These are phyloP conservation scores for Ophiostoma quercus DNA, from an alignment of 2,329 filamentous ascomycete species.

Conservation along the genomic window DNA sequence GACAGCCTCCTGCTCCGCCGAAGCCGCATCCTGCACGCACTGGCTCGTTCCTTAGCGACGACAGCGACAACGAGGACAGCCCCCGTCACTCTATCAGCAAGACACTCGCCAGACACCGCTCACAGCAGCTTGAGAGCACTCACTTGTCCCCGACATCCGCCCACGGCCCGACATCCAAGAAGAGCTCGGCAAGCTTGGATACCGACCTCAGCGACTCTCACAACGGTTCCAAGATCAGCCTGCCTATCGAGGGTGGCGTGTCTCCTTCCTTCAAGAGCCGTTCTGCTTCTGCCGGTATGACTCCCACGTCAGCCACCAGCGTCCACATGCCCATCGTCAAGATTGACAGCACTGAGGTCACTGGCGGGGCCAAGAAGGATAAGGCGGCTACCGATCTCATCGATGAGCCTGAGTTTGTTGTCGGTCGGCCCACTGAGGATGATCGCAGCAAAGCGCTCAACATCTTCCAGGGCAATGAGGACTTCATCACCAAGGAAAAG, in stretches of 20 bases:
- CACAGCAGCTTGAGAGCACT: conserved; percentile 12
- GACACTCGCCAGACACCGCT: conserved; percentile 18
- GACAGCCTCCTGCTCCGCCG: conserved; percentile 34
- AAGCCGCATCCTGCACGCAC: conserved; percentile 33
- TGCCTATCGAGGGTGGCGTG: conserved; percentile 41
- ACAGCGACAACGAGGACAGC: conserved; percentile 49
- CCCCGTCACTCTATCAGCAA: conserved; percentile 28
- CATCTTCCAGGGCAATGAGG: conserved; percentile 80
- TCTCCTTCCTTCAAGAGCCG: conserved; percentile 36
- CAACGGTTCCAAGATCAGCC: conserved; percentile 36
- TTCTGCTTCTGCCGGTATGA: conserved; percentile 34
- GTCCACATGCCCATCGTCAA: conserved; percentile 40
- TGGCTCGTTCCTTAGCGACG: conserved; percentile 49
- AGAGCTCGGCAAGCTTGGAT: conserved; percentile 27
- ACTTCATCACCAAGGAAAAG: conserved; percentile 70
- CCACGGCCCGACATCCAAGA: conserved; percentile 12
- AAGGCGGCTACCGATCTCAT: conserved; percentile 37
- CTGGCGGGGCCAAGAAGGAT: neutral
- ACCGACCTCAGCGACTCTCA: conserved; percentile 34
- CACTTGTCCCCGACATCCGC: conserved; percentile 13
- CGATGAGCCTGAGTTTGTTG: conserved; percentile 54
- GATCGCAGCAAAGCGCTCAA: conserved; percentile 73
- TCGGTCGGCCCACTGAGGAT: conserved; percentile 58
- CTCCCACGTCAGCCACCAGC: conserved; percentile 30
- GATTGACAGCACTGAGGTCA: conserved; percentile 34